Base-by-base conservation (phyloP, 164 flowering plant genomes). In the Echeveria elegans region DNA sequence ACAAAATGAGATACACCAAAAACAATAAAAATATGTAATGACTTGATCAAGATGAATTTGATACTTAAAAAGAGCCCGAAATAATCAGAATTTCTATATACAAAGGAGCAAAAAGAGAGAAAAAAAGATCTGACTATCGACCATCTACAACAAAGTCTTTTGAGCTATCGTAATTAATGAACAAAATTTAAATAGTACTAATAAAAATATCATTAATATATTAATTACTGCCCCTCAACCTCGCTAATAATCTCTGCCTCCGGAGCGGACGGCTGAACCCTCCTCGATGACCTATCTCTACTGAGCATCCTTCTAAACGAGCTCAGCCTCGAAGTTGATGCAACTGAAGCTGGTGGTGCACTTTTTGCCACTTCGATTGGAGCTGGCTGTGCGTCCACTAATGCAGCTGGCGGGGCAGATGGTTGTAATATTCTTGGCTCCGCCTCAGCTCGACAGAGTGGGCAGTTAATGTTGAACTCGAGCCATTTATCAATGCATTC, bases 401-500 rank as follows among this genome's bases (percentile, higher is more conserved):
- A n/a, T 29, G 26, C 61, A 1, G 32, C 32, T 7, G 61, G 61
- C 61, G 61, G 61, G 30, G 61, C 61, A 16, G 61, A 56, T 5
- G 61, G 61, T 14, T 56, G 6, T 3, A 4, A 12, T 26, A 29
- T 64, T 47, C 62, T 72, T 29, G 81, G 86, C 69, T 79, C 77
- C 2, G 74, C 92, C 69, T 71, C 82, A 12, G 79, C 47, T 14
- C 93, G 86, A 70, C 89, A 87, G 21, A 85, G 38, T 1, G 93
- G 89, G 63, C 93, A 85, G 0, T 79, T 83, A 0, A 84, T 65
- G 26, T 78, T 74, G 1, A 74, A 70, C 1, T 40, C 32, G 23
- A 86, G 66, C 93, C 90, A 86, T 68, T 50, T 76, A 52, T 86
- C 90, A 1, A 88, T 78, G 72, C 93, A 88, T 53, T 73, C 83